Conservation (phyloP, 2,329 filamentous ascomycete species). For the Fusarium cicatricum region DNA sequence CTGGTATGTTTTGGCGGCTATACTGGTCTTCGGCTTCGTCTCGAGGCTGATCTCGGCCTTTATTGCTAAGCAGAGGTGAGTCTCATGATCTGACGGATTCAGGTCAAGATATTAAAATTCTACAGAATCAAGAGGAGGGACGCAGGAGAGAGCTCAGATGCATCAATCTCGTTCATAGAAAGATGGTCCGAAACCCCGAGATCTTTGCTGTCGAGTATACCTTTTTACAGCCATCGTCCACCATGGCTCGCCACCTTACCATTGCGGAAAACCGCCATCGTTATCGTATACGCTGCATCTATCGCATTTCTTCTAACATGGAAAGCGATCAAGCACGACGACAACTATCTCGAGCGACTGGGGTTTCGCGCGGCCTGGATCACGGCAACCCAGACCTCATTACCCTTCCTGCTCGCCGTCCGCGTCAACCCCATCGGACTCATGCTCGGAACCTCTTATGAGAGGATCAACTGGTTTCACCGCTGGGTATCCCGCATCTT, state of each 20-base stretch:
- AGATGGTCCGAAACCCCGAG: constrained; percentile 25
- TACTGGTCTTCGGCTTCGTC: constrained; percentile 23
- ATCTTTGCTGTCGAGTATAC: constrained; percentile 6
- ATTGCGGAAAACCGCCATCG: constrained; percentile 20
- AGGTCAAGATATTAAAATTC: not conserved
- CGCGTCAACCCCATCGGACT: constrained; percentile 38
- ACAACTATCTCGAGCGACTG: constrained; percentile 37
- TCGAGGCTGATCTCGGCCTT: constrained; percentile 27
- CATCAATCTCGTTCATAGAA: constrained; percentile 24
- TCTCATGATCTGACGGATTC: not conserved
- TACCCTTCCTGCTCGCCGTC: constrained; percentile 37
- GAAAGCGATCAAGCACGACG: constrained; percentile 41
- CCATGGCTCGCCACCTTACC: constrained; percentile 25
- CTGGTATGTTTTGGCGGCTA: constrained; percentile 35
- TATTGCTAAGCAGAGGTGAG: constrained; percentile 38
- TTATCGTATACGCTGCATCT: constrained; percentile 32
- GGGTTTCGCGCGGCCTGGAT: constrained; percentile 42
- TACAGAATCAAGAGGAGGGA: constrained; percentile 30
- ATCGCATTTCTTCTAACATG: constrained; percentile 35
- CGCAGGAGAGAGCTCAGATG: constrained; percentile 19
- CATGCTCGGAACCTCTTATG: constrained; percentile 38
- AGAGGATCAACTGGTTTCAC: constrained; percentile 41
- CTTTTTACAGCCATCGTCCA: constrained; percentile 19
- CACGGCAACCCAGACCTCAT: constrained; percentile 33
- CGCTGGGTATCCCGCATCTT: constrained; percentile 38